Percentiles rank a stretch among this genome's conserved stretches.
phyloP scores from a whole-genome alignment of 1,284 basidiomycete genomes.

The Papiliotrema flavescens region DNA sequence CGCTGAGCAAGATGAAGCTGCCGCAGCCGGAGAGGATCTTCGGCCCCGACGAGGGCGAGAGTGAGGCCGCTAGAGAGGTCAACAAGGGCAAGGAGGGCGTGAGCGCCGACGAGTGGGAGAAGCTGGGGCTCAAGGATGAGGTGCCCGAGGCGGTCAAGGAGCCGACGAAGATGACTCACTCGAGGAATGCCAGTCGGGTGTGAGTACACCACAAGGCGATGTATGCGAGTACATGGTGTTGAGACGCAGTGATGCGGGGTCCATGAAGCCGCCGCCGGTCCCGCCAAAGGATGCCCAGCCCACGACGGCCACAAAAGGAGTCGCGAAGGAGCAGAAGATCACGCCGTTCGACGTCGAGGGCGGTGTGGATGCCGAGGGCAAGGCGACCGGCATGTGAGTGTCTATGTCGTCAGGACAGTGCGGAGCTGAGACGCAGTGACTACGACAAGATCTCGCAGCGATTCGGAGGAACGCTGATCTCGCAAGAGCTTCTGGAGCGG shows the following conservation, averaged over 20 bases:
- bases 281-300: slow-evolving; percentile 7
- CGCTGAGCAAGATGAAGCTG: slow-evolving; percentile 45
- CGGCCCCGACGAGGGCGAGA: slow-evolving; percentile 38
- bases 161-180: slow-evolving; percentile 36
- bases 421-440: slow-evolving; percentile 55
- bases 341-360: slow-evolving; percentile 99
- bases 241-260: background rate
- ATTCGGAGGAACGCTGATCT: slow-evolving; percentile 86
- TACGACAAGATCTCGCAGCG: slow-evolving; percentile 94
- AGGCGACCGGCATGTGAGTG: slow-evolving; percentile 69
- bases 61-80: slow-evolving; percentile 13
- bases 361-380: slow-evolving; percentile 80
- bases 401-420: background rate
- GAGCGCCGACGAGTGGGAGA: slow-evolving; percentile 45
- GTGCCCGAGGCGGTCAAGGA: slow-evolving; percentile 47
- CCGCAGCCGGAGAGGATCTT: slow-evolving; percentile 50
- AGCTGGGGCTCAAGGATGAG: slow-evolving; percentile 45
- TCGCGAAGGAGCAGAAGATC: slow-evolving; percentile 69
- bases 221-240: background rate
- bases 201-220: slow-evolving; percentile 16
- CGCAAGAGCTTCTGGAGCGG: slow-evolving; percentile 71
- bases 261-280: slow-evolving; percentile 6
- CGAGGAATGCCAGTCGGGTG: slow-evolving; percentile 36
- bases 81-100: slow-evolving; percentile 33
- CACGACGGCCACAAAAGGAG: background rate